Percentiles rank a stretch among this genome's conserved stretches.
Evolutionary conservation across 345 rosid genomes (phyloP).

Genomic region (Gynandropsis gynandra): DNA sequence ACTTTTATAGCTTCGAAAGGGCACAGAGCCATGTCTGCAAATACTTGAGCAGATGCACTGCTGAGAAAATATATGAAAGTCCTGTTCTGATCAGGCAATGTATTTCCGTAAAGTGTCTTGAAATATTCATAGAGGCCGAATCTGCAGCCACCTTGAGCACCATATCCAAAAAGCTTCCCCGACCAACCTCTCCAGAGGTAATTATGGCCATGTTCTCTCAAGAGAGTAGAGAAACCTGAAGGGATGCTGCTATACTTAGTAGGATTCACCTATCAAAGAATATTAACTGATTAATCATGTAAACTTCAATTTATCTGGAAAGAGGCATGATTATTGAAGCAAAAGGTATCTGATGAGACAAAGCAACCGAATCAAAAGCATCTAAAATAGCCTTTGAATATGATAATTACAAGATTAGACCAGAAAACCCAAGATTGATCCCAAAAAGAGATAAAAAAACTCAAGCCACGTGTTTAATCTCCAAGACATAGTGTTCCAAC

Average conservation of each 20-base stretch:
- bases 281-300: constrained; percentile 6
- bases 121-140: constrained; percentile 52
- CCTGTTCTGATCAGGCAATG: constrained; percentile 33
- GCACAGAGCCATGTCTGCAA: constrained; percentile 48
- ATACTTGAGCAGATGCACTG: constrained; percentile 60
- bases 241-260: constrained; percentile 42
- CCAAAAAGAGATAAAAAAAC: not conserved
- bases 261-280: constrained; percentile 41
- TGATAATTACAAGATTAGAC: too few species aligned
- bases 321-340: too few species aligned
- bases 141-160: constrained; percentile 60
- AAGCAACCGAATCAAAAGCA: too few species aligned
- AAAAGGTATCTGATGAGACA: too few species aligned
- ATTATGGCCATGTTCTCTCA: constrained; percentile 46
- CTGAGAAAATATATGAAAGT: constrained; percentile 52
- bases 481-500: not conserved
- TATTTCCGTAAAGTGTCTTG: constrained; percentile 44
- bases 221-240: constrained; percentile 37
- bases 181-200: constrained; percentile 66
- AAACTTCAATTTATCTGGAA: too few species aligned
- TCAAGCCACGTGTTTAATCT: not conserved
- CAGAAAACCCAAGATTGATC: not conserved
- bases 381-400: too few species aligned
- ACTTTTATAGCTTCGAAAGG: constrained; percentile 65
- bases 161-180: constrained; percentile 52